A percentile compares a stretch with the other conserved stretches of the same genome.
Conservation (phyloP, 1,284 basidiomycete genomes). For the Sporisorium exsertum region DNA sequence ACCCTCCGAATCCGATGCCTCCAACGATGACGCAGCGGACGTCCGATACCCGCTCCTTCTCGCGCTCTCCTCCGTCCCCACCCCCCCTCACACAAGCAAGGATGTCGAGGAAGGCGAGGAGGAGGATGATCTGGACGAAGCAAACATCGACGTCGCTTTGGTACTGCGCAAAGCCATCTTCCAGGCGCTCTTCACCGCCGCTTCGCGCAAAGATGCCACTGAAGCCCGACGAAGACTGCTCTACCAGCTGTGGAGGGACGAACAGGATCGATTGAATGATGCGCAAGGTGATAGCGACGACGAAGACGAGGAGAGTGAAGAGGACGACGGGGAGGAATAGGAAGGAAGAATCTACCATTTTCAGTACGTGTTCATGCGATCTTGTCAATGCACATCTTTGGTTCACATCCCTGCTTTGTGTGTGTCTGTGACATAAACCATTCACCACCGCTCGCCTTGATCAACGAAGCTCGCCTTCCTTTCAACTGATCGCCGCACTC, state of each 20-base stretch:
- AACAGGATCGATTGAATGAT: slow-evolving; percentile 66
- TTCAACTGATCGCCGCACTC: background rate
- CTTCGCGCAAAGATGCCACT: slow-evolving; percentile 79
- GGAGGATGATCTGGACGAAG: slow-evolving; percentile 13
- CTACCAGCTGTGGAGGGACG: slow-evolving; percentile 80
- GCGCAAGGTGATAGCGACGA: background rate
- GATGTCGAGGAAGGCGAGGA: slow-evolving; percentile 13
- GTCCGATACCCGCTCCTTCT: slow-evolving; percentile 36
- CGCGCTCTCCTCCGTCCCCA: slow-evolving; percentile 40
- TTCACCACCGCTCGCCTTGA: background rate
- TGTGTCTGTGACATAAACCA: background rate
- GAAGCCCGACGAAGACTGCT: slow-evolving; percentile 84
- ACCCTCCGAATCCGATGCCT: background rate
- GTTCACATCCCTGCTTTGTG: background rate
- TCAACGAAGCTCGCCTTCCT: background rate
- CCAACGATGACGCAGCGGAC: slow-evolving; percentile 18
- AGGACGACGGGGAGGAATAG: slow-evolving; percentile 2
- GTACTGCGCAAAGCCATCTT: slow-evolving; percentile 76
- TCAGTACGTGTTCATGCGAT: background rate
- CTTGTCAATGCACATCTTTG: background rate
- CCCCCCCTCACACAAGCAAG: slow-evolving; percentile 4
- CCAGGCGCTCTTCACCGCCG: slow-evolving; percentile 78
- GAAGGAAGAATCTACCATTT: background rate
- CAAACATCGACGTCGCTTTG: slow-evolving; percentile 18
- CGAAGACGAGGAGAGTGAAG: background rate